Base-by-base conservation (phyloP, 139 green algal genomes). In the Closterium sp. region DNA sequence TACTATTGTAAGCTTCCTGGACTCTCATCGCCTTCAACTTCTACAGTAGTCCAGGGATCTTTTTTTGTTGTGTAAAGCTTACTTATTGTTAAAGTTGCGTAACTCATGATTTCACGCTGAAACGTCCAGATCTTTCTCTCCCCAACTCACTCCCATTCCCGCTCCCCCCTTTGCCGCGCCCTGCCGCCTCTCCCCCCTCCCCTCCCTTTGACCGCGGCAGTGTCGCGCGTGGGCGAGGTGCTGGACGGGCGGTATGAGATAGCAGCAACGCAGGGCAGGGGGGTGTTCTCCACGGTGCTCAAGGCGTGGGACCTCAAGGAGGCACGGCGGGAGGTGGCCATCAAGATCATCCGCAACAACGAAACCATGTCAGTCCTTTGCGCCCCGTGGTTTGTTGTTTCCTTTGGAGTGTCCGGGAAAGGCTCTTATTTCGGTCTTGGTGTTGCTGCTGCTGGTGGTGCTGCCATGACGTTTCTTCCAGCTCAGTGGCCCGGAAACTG, bases 231-330 rank as follows among this genome's bases (percentile, higher is more conserved):
- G 29, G 97, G 98, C 31, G 98, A 99, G 94, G 91, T 99, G 28
- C 96, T 99, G 84, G 96, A 97, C 45, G 92, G 89, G 9, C 95
- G 97, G 10, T 98, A 97, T 89, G 95, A 98, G 93, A 96, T 98
- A 88, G 96, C 95, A 85, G 93, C 94, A 2, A 95, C 95, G 19
- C 95, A 97, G 13, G 97, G 98, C 89, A 97, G 97, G 93, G 98
- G 98, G 34, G 98, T 99, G 13, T 99, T 99, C 95, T 97, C 92
- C 79, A 97, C 95, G 17, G 98, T 99, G 86, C 93, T 99, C 93
- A 95, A 97, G 17, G 98, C 98, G 0, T 93, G 96, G 0, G 98
- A 99, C 94, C 88, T 95, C 73, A 89, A 62, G 85, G 91, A 2
- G 28, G 45, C 28, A 6, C 87, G 84, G 13, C 79, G 92, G 6